Percentiles rank a stretch among this genome's conserved stretches.
These are phyloP conservation scores for Eucalyptus virginea DNA, from an alignment of 345 rosid genomes.

Conservation along the genomic window DNA sequence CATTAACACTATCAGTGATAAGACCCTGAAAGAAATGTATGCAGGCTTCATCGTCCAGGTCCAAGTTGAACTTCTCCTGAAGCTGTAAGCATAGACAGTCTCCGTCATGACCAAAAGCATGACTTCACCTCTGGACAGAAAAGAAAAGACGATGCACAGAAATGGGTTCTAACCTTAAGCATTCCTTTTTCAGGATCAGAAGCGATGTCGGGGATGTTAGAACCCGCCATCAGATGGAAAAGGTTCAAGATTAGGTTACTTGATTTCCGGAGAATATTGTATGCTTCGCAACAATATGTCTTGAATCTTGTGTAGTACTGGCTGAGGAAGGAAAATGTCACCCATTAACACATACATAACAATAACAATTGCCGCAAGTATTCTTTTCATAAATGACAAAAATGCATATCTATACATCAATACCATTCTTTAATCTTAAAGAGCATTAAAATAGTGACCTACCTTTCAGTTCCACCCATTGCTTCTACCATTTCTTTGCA, in stretches of 20 bases:
- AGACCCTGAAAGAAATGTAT: conserved; percentile 97
- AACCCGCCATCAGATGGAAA: conserved; percentile 96
- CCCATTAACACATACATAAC: not conserved
- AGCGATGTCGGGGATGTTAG: conserved; percentile 92
- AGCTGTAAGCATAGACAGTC: conserved; percentile 30
- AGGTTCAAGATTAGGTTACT: conserved; percentile 91
- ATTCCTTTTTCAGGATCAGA: conserved; percentile 97
- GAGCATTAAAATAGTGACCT: not conserved
- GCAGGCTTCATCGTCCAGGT: conserved; percentile 92
- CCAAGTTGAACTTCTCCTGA: conserved; percentile 94
- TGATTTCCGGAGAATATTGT: conserved; percentile 93
- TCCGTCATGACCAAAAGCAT: not conserved
- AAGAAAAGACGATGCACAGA: not conserved
- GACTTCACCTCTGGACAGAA: not conserved
- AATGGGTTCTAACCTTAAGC: conserved; percentile 49
- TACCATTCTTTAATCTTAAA: not conserved
- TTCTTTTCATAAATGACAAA: not conserved
- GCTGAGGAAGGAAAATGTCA: conserved; percentile 27
- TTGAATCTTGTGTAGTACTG: conserved; percentile 94
- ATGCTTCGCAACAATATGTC: conserved; percentile 97
- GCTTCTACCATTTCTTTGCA: conserved; percentile 99
- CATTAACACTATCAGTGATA: conserved; percentile 97
- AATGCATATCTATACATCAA: not conserved
- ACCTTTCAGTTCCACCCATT: conserved; percentile 99
- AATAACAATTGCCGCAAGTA: not conserved